Evolutionary conservation across 352 stramenopile genomes (phyloP).

Genomic region (Aphanomyces invadans): DNA sequence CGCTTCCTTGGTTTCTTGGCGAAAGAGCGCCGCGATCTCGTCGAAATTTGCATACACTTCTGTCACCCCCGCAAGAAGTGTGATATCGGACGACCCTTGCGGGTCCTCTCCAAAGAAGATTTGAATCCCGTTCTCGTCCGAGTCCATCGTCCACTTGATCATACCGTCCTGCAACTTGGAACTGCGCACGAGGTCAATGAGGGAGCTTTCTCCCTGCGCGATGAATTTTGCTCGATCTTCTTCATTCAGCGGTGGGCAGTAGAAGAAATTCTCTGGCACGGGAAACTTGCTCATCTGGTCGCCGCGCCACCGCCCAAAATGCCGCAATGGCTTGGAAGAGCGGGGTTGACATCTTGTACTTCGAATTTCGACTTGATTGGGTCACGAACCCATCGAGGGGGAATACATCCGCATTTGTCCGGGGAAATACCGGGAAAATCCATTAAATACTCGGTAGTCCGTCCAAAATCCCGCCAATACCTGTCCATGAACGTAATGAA

Average conservation of each 20-base stretch:
- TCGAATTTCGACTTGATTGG: neutral
- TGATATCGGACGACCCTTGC: neutral
- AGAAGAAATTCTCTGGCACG: constrained; percentile 16
- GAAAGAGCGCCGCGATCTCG: constrained; percentile 16
- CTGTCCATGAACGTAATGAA: too few species aligned
- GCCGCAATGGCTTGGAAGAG: neutral
- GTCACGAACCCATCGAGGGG: neutral
- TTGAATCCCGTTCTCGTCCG: constrained; percentile 22
- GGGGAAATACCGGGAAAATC: neutral
- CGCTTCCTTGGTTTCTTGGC: constrained; percentile 2
- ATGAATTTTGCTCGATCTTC: neutral
- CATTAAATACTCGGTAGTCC: too few species aligned
- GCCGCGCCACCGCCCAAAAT: neutral
- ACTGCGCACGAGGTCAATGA: constrained; percentile 13
- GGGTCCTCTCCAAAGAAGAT: constrained; percentile 8
- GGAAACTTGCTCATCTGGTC: constrained; percentile 20
- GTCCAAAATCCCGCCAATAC: too few species aligned
- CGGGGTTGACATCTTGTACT: neutral
- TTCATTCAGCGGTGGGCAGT: constrained; percentile 12
- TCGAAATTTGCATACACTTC: constrained; percentile 18
- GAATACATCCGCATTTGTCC: neutral
- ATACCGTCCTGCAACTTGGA: neutral
- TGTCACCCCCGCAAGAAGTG: neutral
- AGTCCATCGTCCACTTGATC: constrained; percentile 16
- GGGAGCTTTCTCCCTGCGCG: neutral